These are phyloP conservation scores for Knufia fluminis DNA, from an alignment of 2,329 filamentous ascomycete species.

Conservation along the genomic window DNA sequence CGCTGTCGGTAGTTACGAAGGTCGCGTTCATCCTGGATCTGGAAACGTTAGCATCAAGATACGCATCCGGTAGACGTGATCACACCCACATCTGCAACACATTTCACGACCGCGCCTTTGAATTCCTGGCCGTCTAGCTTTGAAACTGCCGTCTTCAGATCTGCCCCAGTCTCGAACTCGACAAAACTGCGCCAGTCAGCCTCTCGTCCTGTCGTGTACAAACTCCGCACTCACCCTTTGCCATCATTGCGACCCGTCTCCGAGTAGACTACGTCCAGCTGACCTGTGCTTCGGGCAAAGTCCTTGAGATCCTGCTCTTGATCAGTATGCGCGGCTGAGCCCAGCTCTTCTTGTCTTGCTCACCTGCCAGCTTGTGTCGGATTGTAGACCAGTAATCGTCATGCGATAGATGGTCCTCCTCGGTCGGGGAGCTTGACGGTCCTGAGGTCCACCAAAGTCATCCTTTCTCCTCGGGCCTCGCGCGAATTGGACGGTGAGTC, in stretches of 20 bases:
- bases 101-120: slow-evolving; percentile 78
- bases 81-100: slow-evolving; percentile 69
- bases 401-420: slow-evolving; percentile 92
- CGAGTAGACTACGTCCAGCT: slow-evolving; percentile 90
- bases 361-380: slow-evolving; percentile 99
- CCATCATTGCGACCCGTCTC: slow-evolving; percentile 91
- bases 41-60: slow-evolving; percentile 21
- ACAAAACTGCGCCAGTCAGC: slow-evolving; percentile 60
- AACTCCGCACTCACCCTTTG: slow-evolving; percentile 59
- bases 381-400: slow-evolving; percentile 93
- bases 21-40: slow-evolving; percentile 71
- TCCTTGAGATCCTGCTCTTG: slow-evolving; percentile 83
- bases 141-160: slow-evolving; percentile 83
- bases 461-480: slow-evolving; percentile 69
- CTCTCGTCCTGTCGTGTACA: not conserved
- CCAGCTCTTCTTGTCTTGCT: slow-evolving; percentile 43
- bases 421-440: slow-evolving; percentile 63
- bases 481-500: slow-evolving; percentile 95
- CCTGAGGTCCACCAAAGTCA: slow-evolving; percentile 53
- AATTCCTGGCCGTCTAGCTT: slow-evolving; percentile 91
- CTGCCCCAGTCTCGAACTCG: slow-evolving; percentile 88
- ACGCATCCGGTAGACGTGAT: slow-evolving; percentile 2
- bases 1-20: slow-evolving; percentile 59
- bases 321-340: not conserved
- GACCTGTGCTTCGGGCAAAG: slow-evolving; percentile 88